Evolutionary conservation across 176 grass and related monocot genomes (phyloP).

Genomic region (Leersia perrieri): DNA sequence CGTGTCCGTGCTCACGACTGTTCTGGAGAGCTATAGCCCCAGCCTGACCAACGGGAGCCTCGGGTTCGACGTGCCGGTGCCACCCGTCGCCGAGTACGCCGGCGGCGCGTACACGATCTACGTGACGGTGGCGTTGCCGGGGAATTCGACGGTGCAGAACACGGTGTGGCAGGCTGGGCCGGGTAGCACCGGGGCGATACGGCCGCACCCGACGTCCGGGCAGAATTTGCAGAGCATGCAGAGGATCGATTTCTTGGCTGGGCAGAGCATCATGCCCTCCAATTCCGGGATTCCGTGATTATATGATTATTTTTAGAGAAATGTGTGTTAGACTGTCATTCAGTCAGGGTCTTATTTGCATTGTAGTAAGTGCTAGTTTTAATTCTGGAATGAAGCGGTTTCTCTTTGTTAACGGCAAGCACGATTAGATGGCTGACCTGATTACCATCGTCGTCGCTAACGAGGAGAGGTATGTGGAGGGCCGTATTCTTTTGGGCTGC

Average conservation of each 20-base stretch:
- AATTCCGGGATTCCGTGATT: constrained; percentile 43
- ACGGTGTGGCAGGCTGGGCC: constrained; percentile 77
- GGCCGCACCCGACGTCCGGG: neutral
- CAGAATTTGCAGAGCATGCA: neutral
- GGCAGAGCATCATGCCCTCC: constrained; percentile 10
- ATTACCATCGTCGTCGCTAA: too few relatives aligned
- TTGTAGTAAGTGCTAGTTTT: neutral
- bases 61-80: constrained; percentile 35
- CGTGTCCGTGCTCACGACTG: constrained; percentile 26
- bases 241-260: constrained; percentile 55
- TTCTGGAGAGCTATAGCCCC: neutral
- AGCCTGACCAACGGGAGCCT: neutral
- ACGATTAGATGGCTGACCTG: too few relatives aligned
- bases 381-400: neutral
- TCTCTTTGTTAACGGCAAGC: too few relatives aligned
- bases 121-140: constrained; percentile 53
- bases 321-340: neutral
- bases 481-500: too few relatives aligned
- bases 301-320: neutral
- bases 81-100: constrained; percentile 42
- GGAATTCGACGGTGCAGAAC: constrained; percentile 36
- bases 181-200: neutral
- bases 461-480: too few relatives aligned
- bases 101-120: constrained; percentile 71
- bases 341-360: neutral